Evolutionary conservation across 768 basidiomycete genomes (phyloP).

Genomic region (Auriculariales sp.): DNA sequence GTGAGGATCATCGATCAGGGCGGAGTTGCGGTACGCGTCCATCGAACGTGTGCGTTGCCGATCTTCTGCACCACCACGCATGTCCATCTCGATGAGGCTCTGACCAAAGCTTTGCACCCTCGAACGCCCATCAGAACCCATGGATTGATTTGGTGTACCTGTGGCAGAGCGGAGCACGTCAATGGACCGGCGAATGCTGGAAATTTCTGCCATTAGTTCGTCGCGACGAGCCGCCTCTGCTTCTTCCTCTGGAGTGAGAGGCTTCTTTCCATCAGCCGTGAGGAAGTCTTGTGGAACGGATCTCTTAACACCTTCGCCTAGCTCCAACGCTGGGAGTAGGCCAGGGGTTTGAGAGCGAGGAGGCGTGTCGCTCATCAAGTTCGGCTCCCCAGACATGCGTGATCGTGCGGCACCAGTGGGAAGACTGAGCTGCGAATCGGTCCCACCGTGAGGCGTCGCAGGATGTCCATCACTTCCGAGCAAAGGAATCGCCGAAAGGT

Average conservation of each 20-base stretch:
- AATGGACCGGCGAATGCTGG: slow-evolving; percentile 65
- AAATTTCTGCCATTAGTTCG: slow-evolving; percentile 60
- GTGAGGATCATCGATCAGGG: slow-evolving; percentile 24
- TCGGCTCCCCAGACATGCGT: slow-evolving; percentile 35
- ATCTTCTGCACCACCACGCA: neutral
- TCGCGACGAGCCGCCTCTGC: slow-evolving; percentile 50
- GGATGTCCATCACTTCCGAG: neutral
- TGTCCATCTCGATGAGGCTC: neutral
- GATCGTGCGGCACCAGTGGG: slow-evolving; percentile 27
- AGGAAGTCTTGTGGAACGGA: slow-evolving; percentile 65
- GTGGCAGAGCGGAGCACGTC: slow-evolving; percentile 38
- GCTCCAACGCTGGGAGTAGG: slow-evolving; percentile 54
- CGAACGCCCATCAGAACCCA: slow-evolving; percentile 37
- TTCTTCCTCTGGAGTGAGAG: slow-evolving; percentile 29
- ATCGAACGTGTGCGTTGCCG: slow-evolving; percentile 58
- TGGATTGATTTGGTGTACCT: slow-evolving; percentile 44
- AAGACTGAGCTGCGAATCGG: slow-evolving; percentile 30
- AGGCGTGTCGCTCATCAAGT: neutral
- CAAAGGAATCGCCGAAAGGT: neutral
- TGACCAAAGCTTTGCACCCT: slow-evolving; percentile 34
- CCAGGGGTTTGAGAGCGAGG: slow-evolving; percentile 30
- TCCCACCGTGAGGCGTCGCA: slow-evolving; percentile 34
- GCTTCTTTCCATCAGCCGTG: slow-evolving; percentile 25
- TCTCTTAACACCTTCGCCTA: slow-evolving; percentile 59
- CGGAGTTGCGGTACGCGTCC: slow-evolving; percentile 28